These are phyloP conservation scores for Platanthera zijinensis DNA, from an alignment of 106 monocot species.

Conservation along the genomic window DNA sequence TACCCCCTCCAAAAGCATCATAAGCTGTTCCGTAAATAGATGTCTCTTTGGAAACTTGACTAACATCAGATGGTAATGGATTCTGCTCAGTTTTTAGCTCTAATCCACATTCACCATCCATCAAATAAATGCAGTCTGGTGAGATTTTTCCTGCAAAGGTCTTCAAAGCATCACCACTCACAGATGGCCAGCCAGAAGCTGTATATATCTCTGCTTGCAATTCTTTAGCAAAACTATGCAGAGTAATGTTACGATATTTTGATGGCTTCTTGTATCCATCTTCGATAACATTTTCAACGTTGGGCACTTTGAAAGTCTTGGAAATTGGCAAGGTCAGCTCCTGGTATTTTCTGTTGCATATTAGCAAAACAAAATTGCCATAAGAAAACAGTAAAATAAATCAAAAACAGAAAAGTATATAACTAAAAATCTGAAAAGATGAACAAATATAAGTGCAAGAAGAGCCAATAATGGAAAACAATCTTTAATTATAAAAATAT, in stretches of 20 bases:
- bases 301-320: slow-evolving; percentile 78
- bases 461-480: no score
- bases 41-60: slow-evolving; percentile 11
- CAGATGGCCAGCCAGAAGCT: slow-evolving; percentile 85
- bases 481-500: no score
- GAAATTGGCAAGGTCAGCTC: slow-evolving; percentile 31
- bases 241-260: slow-evolving; percentile 64
- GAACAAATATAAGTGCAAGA: neutral
- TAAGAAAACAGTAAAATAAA: neutral
- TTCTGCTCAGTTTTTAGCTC: slow-evolving; percentile 2
- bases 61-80: neutral
- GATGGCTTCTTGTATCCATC: slow-evolving; percentile 54
- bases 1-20: slow-evolving; percentile 68
- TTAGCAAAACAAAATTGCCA: neutral
- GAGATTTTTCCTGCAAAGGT: slow-evolving; percentile 66
- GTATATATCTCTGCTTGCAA: slow-evolving; percentile 67
- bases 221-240: slow-evolving; percentile 27
- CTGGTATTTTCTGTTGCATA: slow-evolving; percentile 44
- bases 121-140: slow-evolving; percentile 23
- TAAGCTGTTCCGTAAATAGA: slow-evolving; percentile 78
- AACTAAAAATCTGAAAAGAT: neutral
- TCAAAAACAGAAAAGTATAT: neutral
- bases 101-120: slow-evolving; percentile 27
- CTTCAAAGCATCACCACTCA: slow-evolving; percentile 81
- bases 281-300: slow-evolving; percentile 48